Evolutionary conservation across 2,329 filamentous ascomycete genomes (phyloP).

Genomic region (Ceratocystis diversiconidia): DNA sequence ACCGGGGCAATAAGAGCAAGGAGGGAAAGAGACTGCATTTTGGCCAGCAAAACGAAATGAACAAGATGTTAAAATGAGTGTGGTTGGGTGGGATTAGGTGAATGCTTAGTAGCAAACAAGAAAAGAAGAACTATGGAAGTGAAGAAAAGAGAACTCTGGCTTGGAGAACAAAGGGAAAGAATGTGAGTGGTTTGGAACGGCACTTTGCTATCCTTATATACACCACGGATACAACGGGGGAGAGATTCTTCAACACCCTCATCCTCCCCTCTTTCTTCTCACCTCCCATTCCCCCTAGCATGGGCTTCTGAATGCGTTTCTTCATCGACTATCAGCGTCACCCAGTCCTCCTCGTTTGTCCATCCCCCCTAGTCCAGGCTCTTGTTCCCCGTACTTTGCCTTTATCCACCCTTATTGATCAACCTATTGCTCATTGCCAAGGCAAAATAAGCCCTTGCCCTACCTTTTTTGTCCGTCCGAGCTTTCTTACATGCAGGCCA

Average conservation of each 20-base stretch:
- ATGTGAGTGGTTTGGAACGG: neutral
- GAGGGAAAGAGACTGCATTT: conserved; percentile 22
- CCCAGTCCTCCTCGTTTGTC: neutral
- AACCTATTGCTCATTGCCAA: neutral
- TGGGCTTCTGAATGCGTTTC: neutral
- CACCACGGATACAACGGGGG: neutral
- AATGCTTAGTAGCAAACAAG: neutral
- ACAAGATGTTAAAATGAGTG: neutral
- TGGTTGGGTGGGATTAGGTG: neutral
- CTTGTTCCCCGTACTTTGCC: neutral
- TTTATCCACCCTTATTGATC: neutral
- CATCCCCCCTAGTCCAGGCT: neutral
- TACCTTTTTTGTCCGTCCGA: neutral
- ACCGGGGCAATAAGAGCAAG: conserved; percentile 21
- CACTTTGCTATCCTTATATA: neutral
- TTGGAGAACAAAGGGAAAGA: neutral
- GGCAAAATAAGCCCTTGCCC: neutral
- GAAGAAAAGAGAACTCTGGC: conserved; percentile 3
- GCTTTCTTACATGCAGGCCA: neutral
- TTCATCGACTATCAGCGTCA: neutral
- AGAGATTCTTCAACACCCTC: neutral
- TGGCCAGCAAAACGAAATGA: conserved; percentile 14
- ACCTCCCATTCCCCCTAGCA: neutral
- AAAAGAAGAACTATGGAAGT: conserved; percentile 10
- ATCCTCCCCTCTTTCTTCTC: too few relatives aligned